Base-by-base conservation (phyloP, 1,284 basidiomycete species). In the Boletellus sp. region DNA sequence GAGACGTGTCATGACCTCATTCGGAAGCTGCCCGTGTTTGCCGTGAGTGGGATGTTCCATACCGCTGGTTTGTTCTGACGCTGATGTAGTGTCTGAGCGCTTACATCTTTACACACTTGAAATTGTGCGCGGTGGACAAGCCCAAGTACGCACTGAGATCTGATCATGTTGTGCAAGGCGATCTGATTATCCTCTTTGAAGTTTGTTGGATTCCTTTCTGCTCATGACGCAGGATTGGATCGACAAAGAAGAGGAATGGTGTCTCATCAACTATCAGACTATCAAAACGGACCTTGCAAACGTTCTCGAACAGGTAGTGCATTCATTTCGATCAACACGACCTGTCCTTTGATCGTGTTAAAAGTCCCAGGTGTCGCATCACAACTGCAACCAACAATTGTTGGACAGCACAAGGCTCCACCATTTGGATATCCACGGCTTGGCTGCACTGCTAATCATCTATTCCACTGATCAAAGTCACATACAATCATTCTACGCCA, bases 51-150 rank as follows among this genome's bases (percentile, higher is more conserved):
- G 22, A 16, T 13, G 15, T 45, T 30, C 33, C n/a, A 36, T 22
- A 8, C 28, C 30, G 18, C 4, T 26, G 21, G 3, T 8, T 19
- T 12, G 39, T 48, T 22, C 30, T 58, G 39, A 60, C 33, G 28
- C 3, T 7, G 1, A 30, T 21, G 32, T 24, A 68, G 63, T 57
- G 59, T 37, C 22, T 67, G 32, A 50, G 57, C 21, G 63, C 60
- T 6, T 60, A 52, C 47, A 42, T 67, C 8, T 67, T 64, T 13
- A 55, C 55, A 40, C 63, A 68, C 42, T 43, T 68, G 51, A 66
- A 49, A 11, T 28, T 67, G 22, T 68, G 66, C 26, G 50, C 42
- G 10, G 35, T 39, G 6, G 54, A 54, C 18, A 44, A 66, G 28
- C 52, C 49, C 37, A 35, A 45, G 63, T 67, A 44, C 5, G 50